Evolutionary conservation across 2,329 filamentous ascomycete genomes (phyloP), one percentile per base, ranked within the genome.

Genomic region (Pochonia chlamydosporia): DNA sequence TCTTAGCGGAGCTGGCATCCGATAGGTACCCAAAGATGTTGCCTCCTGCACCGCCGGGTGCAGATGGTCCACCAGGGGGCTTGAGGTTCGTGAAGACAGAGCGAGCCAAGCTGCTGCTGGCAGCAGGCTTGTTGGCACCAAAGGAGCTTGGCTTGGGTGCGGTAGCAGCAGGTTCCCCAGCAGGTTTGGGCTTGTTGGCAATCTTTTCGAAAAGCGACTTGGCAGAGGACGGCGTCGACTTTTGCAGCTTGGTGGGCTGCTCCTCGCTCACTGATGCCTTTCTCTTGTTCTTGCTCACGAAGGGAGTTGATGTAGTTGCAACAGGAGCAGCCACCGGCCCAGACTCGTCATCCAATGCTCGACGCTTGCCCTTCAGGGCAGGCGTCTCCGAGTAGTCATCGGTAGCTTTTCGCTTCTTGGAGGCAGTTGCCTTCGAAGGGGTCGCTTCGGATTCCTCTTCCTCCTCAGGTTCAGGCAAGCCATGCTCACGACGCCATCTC

Each of bases 21-120:
- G 79, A 82, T 7, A 83, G 69, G 54, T 82, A 76, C 21, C 73
- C 74, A 56, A 84, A 84, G 43, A 82, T 81, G 56, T 83, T 82
- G 40, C 63, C 56, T 36, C 62, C 56, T 18, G 54, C 59, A 31
- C 62, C 56, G 14, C 54, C 59, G 21, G 60, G 46, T 1, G 61
- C 39, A 8, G 43, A 40, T 42, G 55, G 55, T 14, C 52, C 49
- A 40, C 52, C 56, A 13, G 52, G 51, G 8, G 66, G 57, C 58
- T 73, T 72, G 14, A 64, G 44, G 46, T 63, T 66, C 31, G 67
- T 64, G 49, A 75, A 64, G 10, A 74, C 68, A 1, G 73, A 74
- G 23, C 67, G 66, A 24, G 70, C 65, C 23, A 71, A 56, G 28
- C 61, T 64, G 35, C 64, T 65, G 36, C 65, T 68, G 14, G 61